phyloP scores from a whole-genome alignment of 2,329 filamentous ascomycete species.

The Aureobasidium zeae region DNA sequence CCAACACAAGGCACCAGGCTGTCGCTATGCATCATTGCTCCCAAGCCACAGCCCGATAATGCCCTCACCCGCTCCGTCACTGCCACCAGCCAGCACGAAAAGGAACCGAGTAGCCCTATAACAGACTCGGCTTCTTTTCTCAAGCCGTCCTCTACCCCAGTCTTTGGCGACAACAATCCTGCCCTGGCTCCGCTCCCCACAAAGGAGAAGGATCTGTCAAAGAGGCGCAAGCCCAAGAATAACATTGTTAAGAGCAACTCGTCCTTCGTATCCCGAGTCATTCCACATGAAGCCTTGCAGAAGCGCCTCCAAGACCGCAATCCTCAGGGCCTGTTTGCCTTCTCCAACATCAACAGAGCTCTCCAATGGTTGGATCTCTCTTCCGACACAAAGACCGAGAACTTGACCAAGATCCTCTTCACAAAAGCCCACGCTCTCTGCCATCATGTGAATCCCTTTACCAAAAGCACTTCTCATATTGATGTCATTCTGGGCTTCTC shows the following conservation, averaged over 20 bases:
- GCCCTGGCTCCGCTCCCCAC: slow-evolving; percentile 58
- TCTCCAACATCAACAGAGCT: slow-evolving; percentile 90
- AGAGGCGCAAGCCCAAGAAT: slow-evolving; percentile 90
- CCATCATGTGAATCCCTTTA: slow-evolving; percentile 80
- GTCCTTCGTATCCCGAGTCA: slow-evolving; percentile 94
- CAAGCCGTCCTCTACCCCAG: slow-evolving; percentile 36
- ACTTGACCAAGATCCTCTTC: slow-evolving; percentile 90
- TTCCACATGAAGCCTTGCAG: slow-evolving; percentile 70
- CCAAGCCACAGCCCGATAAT: slow-evolving; percentile 36
- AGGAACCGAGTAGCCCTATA: slow-evolving; percentile 23
- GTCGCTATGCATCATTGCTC: slow-evolving; percentile 64
- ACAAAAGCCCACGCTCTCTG: slow-evolving; percentile 93
- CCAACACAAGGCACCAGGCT: slow-evolving; percentile 77
- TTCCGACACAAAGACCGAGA: slow-evolving; percentile 70
- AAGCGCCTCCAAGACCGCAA: slow-evolving; percentile 74
- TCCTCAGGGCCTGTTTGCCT: slow-evolving; percentile 72
- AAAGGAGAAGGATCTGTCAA: slow-evolving; percentile 53
- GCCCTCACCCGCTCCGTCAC: slow-evolving; percentile 35
- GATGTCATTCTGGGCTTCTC: slow-evolving; percentile 95
- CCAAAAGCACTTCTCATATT: slow-evolving; percentile 69
- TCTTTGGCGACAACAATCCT: slow-evolving; percentile 80
- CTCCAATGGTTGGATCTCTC: slow-evolving; percentile 94
- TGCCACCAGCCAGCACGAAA: slow-evolving; percentile 33
- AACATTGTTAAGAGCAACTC: slow-evolving; percentile 98
- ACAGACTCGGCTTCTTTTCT: slow-evolving; percentile 9